phyloP scores from a whole-genome alignment of 2,329 filamentous ascomycete species.

The Cladosporium austrohemisphaericum region DNA sequence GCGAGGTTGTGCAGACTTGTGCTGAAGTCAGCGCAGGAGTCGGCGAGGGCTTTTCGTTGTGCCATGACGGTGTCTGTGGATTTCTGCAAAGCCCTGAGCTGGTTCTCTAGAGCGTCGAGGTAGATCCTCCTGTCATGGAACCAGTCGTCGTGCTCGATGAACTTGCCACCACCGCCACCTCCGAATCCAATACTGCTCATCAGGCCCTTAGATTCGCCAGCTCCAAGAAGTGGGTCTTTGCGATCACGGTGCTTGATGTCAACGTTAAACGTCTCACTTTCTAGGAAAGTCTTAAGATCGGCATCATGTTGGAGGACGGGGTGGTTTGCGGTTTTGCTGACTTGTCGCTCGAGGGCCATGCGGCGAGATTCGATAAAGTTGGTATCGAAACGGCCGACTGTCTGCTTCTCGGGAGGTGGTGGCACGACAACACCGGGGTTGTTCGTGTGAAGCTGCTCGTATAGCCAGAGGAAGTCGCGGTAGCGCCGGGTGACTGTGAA shows the following conservation, averaged over 20 bases:
- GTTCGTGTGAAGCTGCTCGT: slow-evolving; percentile 88
- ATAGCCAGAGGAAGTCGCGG: slow-evolving; percentile 96
- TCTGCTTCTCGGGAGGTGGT: slow-evolving; percentile 95
- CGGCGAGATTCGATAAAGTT: slow-evolving; percentile 94
- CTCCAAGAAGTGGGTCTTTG: slow-evolving; percentile 72
- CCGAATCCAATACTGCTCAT: slow-evolving; percentile 74
- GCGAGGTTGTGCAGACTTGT: slow-evolving; percentile 88
- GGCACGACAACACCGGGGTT: slow-evolving; percentile 94
- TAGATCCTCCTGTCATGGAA: slow-evolving; percentile 96
- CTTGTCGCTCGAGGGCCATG: slow-evolving; percentile 91
- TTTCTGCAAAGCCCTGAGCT: slow-evolving; percentile 85
- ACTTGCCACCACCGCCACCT: slow-evolving; percentile 73
- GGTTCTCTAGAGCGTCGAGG: slow-evolving; percentile 86
- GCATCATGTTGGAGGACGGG: slow-evolving; percentile 87
- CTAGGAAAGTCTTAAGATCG: slow-evolving; percentile 92
- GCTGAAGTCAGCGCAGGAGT: slow-evolving; percentile 90
- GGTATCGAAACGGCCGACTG: slow-evolving; percentile 89
- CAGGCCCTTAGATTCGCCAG: slow-evolving; percentile 83
- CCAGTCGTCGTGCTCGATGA: slow-evolving; percentile 98
- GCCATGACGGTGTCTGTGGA: slow-evolving; percentile 88
- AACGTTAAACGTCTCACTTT: slow-evolving; percentile 92
- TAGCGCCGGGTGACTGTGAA: slow-evolving; percentile 93
- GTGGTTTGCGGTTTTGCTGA: slow-evolving; percentile 91
- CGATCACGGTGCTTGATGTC: slow-evolving; percentile 98
- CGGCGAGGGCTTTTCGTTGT: slow-evolving; percentile 88